phyloP scores from a whole-genome alignment of 1,139 yeast genomes.

The Saccharomyces hybrid region DNA sequence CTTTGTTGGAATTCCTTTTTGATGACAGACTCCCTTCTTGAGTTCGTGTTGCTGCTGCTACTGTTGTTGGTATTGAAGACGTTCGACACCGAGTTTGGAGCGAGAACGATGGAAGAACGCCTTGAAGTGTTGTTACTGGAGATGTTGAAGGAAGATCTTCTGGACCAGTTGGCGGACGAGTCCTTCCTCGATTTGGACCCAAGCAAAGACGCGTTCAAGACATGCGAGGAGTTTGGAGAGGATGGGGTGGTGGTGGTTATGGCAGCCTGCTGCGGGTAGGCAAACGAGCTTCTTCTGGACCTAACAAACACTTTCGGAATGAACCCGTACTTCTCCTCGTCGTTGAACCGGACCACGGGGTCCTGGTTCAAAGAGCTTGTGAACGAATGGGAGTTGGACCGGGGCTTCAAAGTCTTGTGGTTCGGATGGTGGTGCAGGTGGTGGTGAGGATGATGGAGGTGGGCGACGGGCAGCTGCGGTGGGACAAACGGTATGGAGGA shows the following conservation, averaged over 20 bases:
- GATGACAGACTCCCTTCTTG: conserved; percentile 1
- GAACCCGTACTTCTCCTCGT: conserved; percentile 30
- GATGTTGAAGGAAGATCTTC: conserved; percentile 5
- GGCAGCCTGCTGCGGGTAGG: conserved; percentile 8
- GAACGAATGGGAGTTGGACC: conserved; percentile 26
- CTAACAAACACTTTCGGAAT: conserved; percentile 31
- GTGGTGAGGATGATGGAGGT: not conserved
- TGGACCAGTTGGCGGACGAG: conserved; percentile 10
- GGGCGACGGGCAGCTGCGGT: not conserved
- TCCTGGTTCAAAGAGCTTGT: conserved; percentile 12
- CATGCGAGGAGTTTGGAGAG: not conserved
- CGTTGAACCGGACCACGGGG: conserved; percentile 6
- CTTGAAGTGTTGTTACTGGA: conserved; percentile 10
- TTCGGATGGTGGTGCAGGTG: conserved; percentile 6
- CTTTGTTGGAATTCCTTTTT: not conserved
- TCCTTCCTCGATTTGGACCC: conserved; percentile 1
- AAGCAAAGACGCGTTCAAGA: not conserved
- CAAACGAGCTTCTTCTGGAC: conserved; percentile 30
- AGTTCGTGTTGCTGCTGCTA: not conserved
- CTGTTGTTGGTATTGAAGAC: not conserved
- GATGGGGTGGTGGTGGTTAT: conserved; percentile 3
- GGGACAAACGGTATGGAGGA: not conserved
- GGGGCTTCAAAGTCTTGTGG: conserved; percentile 16
- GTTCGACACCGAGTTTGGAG: conserved; percentile 2
- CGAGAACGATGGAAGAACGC: conserved; percentile 7